Evolutionary conservation across 1,284 basidiomycete species (phyloP), one percentile per base, ranked within the genome.

Genomic region (Lentinula novae-zelandiae): DNA sequence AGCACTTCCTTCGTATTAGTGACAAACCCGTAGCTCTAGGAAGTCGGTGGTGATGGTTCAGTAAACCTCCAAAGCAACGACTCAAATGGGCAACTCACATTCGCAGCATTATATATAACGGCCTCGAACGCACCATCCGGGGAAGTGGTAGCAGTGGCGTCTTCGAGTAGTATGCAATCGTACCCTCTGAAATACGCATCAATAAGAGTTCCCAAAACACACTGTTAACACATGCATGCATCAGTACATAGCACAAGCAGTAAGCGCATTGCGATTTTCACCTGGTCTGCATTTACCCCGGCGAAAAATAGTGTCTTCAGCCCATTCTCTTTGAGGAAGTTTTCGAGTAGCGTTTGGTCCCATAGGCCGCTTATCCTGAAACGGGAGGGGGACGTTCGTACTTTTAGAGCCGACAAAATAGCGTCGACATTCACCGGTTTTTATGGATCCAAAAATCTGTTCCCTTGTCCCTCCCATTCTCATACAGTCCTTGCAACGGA

Each of bases 371-470:
- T 87, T 82, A 88, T 87, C 59, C 86, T 87, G 22, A 8, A 46
- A 20, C 1, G 20, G 7, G 13, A n/a, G 42, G 0, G 6, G 17
- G 42, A 8, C 42, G 15, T n/a, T n/a, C 15, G 42, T 17, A 27
- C 27, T 27, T 27, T 27, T 3, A 27, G 3, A 27, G 27, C 27
- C 27, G 27, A 27, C 27, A 27, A 27, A 27, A 27, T 27, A 12
- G 36, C n/a, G 17, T n/a, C 15, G 9, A 46, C 15, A 20, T n/a
- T 22, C 65, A 84, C 85, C 86, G 74, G 70, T 88, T 89, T 71
- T 89, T 89, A 70, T 89, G 83, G 59, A 89, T 83, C 86, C 86
- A 89, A 58, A 85, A 76, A 71, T 89, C 86, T 20, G 83, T 84
- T 0, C 84, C 85, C 5, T 70, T 71, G 10, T 76, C 72, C 63